These are phyloP conservation scores for Xylaria polymorpha DNA, from an alignment of 2,329 filamentous ascomycete species.

Conservation along the genomic window DNA sequence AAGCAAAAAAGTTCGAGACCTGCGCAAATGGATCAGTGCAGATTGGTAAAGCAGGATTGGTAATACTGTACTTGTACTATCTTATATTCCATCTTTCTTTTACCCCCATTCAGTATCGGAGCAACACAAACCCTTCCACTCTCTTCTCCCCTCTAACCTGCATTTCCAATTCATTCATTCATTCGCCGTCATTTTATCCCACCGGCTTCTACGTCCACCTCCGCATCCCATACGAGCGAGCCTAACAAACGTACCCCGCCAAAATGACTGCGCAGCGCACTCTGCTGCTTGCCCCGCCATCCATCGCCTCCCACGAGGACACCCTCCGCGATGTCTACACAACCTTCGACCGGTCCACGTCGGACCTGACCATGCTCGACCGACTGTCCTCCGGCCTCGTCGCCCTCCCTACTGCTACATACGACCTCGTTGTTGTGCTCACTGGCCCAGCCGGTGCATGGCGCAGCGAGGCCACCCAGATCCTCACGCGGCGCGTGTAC, in stretches of 20 bases:
- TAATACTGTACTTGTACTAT: too few relatives aligned
- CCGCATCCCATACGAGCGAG: neutral
- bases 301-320: constrained; percentile 85
- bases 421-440: constrained; percentile 86
- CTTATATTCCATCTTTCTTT: neutral
- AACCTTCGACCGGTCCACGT: constrained; percentile 77
- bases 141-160: constrained; percentile 14
- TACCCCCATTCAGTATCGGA: neutral
- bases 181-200: neutral
- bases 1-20: constrained; percentile 30
- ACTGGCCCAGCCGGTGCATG: constrained; percentile 77
- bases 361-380: constrained; percentile 98
- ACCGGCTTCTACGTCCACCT: neutral
- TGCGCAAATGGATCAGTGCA: constrained; percentile 25
- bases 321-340: constrained; percentile 77
- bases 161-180: constrained; percentile 19
- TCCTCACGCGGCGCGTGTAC: constrained; percentile 76
- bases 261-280: constrained; percentile 61
- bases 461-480: constrained; percentile 69
- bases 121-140: constrained; percentile 11
- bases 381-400: constrained; percentile 86
- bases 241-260: constrained; percentile 30
- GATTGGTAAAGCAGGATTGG: constrained; percentile 29
- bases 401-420: constrained; percentile 78
- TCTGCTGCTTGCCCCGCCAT: constrained; percentile 89